Evolutionary conservation across 768 basidiomycete genomes (phyloP).

Genomic region (Melanogaster broomeanus): DNA sequence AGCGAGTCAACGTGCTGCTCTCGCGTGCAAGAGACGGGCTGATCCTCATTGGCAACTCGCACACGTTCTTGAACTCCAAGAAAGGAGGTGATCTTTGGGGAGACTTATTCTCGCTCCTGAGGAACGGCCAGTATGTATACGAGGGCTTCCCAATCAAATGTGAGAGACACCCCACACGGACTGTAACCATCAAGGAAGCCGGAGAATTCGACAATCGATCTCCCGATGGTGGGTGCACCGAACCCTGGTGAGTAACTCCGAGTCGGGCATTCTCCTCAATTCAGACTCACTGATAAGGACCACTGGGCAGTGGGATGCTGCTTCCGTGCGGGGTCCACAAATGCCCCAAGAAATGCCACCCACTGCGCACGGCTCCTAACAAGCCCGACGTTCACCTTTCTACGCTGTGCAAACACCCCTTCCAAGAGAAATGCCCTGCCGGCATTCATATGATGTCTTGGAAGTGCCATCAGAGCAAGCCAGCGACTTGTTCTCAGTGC

Average conservation of each 20-base stretch:
- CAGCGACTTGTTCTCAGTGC: slow-evolving; percentile 46
- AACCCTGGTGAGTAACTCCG: slow-evolving; percentile 51
- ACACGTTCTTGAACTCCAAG: slow-evolving; percentile 58
- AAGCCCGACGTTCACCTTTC: slow-evolving; percentile 18
- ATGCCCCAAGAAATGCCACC: slow-evolving; percentile 68
- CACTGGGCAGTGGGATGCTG: slow-evolving; percentile 8
- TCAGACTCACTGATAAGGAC: not conserved
- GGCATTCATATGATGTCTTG: slow-evolving; percentile 45
- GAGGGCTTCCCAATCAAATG: slow-evolving; percentile 64
- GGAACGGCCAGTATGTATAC: slow-evolving; percentile 46
- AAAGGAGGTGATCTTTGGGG: slow-evolving; percentile 57
- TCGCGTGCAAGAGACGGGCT: slow-evolving; percentile 68
- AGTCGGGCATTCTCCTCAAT: not conserved
- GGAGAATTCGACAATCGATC: slow-evolving; percentile 52
- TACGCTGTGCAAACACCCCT: slow-evolving; percentile 44
- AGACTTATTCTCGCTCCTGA: slow-evolving; percentile 47
- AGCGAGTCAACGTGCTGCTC: slow-evolving; percentile 72
- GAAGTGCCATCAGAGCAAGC: slow-evolving; percentile 45
- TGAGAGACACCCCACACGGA: slow-evolving; percentile 51
- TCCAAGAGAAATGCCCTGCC: slow-evolving; percentile 41
- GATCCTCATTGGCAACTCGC: slow-evolving; percentile 66
- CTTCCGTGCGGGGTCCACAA: slow-evolving; percentile 36
- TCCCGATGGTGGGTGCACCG: slow-evolving; percentile 67
- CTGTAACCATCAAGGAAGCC: slow-evolving; percentile 36
- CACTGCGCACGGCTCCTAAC: slow-evolving; percentile 48